Evolutionary conservation across 1,139 yeast genomes (phyloP).

Genomic region (Sugiyamaella neomexicana): DNA sequence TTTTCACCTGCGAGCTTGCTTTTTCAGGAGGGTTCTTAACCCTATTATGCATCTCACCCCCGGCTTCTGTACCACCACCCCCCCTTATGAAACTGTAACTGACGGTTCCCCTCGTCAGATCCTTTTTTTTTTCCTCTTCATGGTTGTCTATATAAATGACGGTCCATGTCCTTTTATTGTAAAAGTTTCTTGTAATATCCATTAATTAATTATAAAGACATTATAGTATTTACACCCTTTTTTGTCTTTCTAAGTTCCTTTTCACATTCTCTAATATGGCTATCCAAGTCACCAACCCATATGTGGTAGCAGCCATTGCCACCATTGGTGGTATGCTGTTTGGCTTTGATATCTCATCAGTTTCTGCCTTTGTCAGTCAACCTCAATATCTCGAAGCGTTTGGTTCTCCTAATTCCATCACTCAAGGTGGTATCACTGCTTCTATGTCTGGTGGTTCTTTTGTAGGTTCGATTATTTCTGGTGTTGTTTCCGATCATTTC

Average conservation of each 20-base stretch:
- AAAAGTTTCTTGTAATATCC: too few relatives aligned
- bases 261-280: neutral
- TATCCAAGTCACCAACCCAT: constrained; percentile 39
- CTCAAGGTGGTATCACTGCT: constrained; percentile 86
- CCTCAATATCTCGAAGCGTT: constrained; percentile 53
- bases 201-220: neutral
- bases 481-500: constrained; percentile 58
- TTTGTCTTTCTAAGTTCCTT: neutral
- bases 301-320: constrained; percentile 48
- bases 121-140: neutral
- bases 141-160: constrained; percentile 3
- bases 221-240: too few relatives aligned
- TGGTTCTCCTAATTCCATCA: constrained; percentile 43
- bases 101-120: neutral
- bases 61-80: too few relatives aligned
- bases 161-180: neutral
- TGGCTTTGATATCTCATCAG: constrained; percentile 92
- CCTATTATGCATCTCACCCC: too few relatives aligned
- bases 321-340: constrained; percentile 92
- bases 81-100: neutral
- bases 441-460: constrained; percentile 96
- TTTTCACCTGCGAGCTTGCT: neutral
- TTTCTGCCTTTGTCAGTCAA: constrained; percentile 78
- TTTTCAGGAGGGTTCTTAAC: too few relatives aligned
- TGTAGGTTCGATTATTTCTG: constrained; percentile 41